A percentile compares a stretch with the other conserved stretches of the same genome.
Conservation (phyloP, 2,329 filamentous ascomycete species). For the Aspergillus clavatus region DNA sequence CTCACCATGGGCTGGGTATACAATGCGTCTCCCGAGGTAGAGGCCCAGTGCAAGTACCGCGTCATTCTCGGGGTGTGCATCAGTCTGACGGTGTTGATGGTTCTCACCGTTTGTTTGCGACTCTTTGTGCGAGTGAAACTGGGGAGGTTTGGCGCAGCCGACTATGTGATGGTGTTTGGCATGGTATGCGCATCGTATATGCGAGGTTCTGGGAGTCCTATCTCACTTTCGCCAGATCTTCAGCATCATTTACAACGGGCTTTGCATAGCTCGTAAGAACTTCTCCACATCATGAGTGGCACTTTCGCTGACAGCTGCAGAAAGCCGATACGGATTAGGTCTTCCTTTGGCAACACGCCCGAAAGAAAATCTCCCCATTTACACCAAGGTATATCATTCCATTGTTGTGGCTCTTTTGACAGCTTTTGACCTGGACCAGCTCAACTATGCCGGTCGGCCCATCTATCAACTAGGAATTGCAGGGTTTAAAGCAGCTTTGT, state of each 20-base stretch:
- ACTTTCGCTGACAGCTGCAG: conserved; percentile 26
- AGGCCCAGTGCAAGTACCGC: conserved; percentile 46
- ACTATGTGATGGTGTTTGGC: conserved; percentile 40
- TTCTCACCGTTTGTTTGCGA: conserved; percentile 39
- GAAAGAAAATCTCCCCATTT: conserved; percentile 40
- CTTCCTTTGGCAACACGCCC: conserved; percentile 45
- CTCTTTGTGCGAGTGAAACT: conserved; percentile 42
- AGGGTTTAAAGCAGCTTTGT: conserved; percentile 53
- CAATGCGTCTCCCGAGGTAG: conserved; percentile 46
- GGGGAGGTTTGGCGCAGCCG: conserved; percentile 46
- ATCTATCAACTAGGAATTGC: conserved; percentile 54
- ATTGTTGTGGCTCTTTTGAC: neutral
- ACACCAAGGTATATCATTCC: conserved; percentile 35
- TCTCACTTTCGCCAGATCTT: conserved; percentile 38
- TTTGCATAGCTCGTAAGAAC: conserved; percentile 49
- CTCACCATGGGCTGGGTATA: conserved; percentile 48
- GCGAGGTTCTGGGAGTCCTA: neutral
- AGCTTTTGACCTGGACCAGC: conserved; percentile 17
- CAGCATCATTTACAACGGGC: conserved; percentile 46
- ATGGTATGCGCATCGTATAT: conserved; percentile 22
- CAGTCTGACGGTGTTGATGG: conserved; percentile 43
- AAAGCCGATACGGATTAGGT: conserved; percentile 52
- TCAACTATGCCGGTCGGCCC: conserved; percentile 52
- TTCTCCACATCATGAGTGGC: neutral
- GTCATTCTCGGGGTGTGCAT: conserved; percentile 48